These are phyloP conservation scores for Theobroma cacao DNA, from an alignment of 345 rosid species.

Conservation along the genomic window DNA sequence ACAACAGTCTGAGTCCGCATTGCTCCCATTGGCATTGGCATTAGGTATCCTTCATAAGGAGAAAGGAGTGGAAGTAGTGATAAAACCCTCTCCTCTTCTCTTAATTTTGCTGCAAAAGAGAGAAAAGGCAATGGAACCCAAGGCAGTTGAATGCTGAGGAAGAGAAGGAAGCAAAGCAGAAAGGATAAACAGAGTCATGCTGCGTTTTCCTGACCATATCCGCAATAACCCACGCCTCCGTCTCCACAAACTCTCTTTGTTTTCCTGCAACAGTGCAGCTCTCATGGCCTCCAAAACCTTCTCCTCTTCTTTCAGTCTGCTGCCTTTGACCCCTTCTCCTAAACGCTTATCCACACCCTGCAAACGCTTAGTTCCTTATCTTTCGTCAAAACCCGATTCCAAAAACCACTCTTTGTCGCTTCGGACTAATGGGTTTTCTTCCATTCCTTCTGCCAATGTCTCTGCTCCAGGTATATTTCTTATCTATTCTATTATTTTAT, in stretches of 20 bases:
- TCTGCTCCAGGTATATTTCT: constrained; percentile 23
- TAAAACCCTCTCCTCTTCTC: too few relatives aligned
- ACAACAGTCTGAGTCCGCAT: too few relatives aligned
- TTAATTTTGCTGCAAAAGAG: too few relatives aligned
- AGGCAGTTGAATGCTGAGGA: neutral
- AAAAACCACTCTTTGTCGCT: constrained; percentile 15
- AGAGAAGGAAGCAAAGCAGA: neutral
- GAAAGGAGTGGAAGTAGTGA: too few relatives aligned
- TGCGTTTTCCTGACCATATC: constrained; percentile 26
- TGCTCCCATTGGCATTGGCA: too few relatives aligned
- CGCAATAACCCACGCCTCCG: constrained; percentile 13
- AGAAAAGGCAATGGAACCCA: too few relatives aligned
- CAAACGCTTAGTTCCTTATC: constrained; percentile 15
- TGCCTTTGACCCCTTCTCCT: neutral
- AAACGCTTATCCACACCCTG: constrained; percentile 14
- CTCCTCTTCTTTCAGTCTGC: constrained; percentile 23
- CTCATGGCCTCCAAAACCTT: constrained; percentile 33
- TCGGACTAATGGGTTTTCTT: constrained; percentile 28
- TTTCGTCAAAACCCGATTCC: constrained; percentile 34
- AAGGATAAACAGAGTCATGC: neutral
- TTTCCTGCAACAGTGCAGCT: constrained; percentile 11
- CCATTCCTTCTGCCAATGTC: constrained; percentile 14
- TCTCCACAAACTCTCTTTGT: constrained; percentile 22
- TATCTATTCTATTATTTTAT: neutral
- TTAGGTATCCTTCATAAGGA: too few relatives aligned